A percentile compares a stretch with the other conserved stretches of the same genome.
phyloP scores from a whole-genome alignment of 2,329 filamentous ascomycete genomes.

The Botrytis squamosa region DNA sequence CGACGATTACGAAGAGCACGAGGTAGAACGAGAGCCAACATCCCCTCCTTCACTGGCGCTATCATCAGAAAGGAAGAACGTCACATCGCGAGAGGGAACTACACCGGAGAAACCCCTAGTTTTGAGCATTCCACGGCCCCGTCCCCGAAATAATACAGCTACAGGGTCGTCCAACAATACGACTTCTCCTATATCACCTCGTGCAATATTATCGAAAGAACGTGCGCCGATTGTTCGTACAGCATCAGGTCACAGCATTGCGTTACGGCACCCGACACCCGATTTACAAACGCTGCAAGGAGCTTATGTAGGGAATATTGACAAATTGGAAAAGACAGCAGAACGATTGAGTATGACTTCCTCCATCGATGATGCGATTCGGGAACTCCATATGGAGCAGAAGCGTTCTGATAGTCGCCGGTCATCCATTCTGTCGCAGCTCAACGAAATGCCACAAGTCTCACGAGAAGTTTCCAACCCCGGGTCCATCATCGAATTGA shows the following conservation, averaged over 20 bases:
- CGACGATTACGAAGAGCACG: conserved; percentile 27
- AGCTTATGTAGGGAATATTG: conserved; percentile 65
- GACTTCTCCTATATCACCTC: conserved; percentile 21
- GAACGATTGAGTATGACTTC: conserved; percentile 70
- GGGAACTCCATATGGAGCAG: conserved; percentile 68
- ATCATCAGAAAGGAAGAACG: conserved; percentile 18
- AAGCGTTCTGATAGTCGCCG: conserved; percentile 67
- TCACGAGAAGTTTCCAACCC: conserved; percentile 49
- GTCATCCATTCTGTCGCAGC: conserved; percentile 58
- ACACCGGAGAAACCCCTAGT: conserved; percentile 19
- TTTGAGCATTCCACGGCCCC: conserved; percentile 28
- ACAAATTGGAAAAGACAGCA: conserved; percentile 71
- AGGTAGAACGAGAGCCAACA: conserved; percentile 6
- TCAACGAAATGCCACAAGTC: conserved; percentile 24
- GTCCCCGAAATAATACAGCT: conserved; percentile 27
- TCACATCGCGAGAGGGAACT: conserved; percentile 15
- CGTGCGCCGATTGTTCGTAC: conserved; percentile 32
- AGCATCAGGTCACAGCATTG: conserved; percentile 34
- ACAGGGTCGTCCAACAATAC: conserved; percentile 25
- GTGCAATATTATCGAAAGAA: conserved; percentile 18
- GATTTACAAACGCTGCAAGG: conserved; percentile 61
- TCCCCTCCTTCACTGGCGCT: conserved; percentile 12
- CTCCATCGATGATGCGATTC: conserved; percentile 76
- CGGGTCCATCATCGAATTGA: conserved; percentile 67
- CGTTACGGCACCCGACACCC: conserved; percentile 57